Evolutionary conservation across 148 eudicot species (phyloP).

Genomic region (Limonium bicolor): DNA sequence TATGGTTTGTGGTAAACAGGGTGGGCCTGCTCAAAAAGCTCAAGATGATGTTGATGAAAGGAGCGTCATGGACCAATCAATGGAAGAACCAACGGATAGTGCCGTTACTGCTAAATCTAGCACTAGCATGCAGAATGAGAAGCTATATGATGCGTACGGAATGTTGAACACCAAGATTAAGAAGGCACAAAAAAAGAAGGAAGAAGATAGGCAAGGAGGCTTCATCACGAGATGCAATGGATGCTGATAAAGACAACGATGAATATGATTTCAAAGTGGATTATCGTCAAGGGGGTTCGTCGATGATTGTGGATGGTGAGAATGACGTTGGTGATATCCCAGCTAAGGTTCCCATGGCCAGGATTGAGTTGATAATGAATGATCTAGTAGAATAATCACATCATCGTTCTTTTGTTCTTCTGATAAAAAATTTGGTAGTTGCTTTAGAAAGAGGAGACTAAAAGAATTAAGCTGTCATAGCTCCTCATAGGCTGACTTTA

Average conservation of each 20-base stretch:
- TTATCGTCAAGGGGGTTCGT: conserved; percentile 34
- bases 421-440: too few relatives aligned
- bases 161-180: conserved; percentile 59
- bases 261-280: conserved; percentile 85
- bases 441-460: too few relatives aligned
- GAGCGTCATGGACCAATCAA: conserved; percentile 49
- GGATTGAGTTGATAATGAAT: conserved; percentile 25
- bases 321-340: conserved; percentile 18
- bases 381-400: too few relatives aligned
- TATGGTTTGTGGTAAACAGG: conserved; percentile 19
- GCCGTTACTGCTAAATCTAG: conserved; percentile 21
- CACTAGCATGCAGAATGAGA: conserved; percentile 55
- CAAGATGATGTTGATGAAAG: conserved; percentile 13
- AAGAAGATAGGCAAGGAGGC: conserved; percentile 39
- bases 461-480: too few relatives aligned
- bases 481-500: too few relatives aligned
- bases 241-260: conserved; percentile 21
- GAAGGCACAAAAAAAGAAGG: conserved; percentile 59
- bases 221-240: conserved; percentile 33
- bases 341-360: conserved; percentile 44
- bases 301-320: conserved; percentile 38
- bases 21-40: conserved; percentile 14
- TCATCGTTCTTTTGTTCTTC: too few relatives aligned
- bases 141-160: conserved; percentile 63
- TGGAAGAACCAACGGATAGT: conserved; percentile 22